Conservation (phyloP, 148 eudicot genomes). For the Rhododendron kiyosumense region DNA sequence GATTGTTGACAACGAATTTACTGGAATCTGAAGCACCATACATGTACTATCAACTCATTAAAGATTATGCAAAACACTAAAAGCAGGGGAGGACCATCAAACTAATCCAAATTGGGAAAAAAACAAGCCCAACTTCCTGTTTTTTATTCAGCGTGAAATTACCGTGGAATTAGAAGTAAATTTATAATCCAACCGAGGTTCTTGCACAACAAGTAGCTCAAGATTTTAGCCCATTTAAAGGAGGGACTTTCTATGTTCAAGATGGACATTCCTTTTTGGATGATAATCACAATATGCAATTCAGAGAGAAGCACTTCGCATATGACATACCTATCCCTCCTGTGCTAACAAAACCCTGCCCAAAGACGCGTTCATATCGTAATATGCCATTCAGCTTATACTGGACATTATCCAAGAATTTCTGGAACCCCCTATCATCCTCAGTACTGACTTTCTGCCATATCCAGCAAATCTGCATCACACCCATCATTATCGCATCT, state of each 20-base stretch:
- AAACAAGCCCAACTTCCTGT: background rate
- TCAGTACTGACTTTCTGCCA: constrained; percentile 89
- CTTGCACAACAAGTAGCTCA: background rate
- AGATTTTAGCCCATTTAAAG: background rate
- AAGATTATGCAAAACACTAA: background rate
- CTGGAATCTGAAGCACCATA: background rate
- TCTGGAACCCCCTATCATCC: constrained; percentile 80
- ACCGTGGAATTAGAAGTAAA: background rate
- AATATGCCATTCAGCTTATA: constrained; percentile 82
- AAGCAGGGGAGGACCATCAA: background rate
- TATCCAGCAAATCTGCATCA: constrained; percentile 84
- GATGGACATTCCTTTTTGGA: background rate
- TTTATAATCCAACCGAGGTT: background rate
- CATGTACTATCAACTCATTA: background rate
- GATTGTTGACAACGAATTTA: background rate
- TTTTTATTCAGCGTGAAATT: background rate
- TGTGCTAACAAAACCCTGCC: constrained; percentile 93
- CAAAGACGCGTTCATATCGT: constrained; percentile 91
- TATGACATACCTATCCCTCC: constrained; percentile 82
- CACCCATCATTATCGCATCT: background rate
- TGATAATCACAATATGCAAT: background rate
- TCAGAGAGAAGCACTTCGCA: background rate
- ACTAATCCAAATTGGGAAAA: background rate
- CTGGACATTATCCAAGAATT: constrained; percentile 87
- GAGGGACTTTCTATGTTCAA: background rate